Percentiles rank a stretch among this genome's conserved stretches.
Conservation (phyloP, 2,329 filamentous ascomycete species). For the Laburnicola sp. region DNA sequence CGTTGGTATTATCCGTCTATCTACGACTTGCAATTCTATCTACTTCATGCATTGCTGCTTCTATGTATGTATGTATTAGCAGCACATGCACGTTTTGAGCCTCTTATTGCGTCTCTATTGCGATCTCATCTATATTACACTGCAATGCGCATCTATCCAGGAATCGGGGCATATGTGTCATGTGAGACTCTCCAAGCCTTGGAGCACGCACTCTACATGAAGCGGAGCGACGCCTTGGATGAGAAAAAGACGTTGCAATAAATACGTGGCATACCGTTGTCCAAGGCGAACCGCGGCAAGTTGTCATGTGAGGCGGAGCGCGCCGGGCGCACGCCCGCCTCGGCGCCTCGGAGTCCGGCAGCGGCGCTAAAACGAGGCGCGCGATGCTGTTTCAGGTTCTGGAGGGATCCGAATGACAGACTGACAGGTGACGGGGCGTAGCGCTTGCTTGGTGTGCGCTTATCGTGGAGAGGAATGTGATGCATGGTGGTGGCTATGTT, state of each 20-base stretch:
- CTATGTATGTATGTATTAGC: neutral
- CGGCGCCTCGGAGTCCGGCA: slow-evolving; percentile 2
- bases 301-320: neutral
- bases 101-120: no score
- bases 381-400: neutral
- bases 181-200: neutral
- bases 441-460: no score
- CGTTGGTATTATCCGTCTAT: neutral
- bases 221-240: neutral
- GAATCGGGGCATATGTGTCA: neutral
- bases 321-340: neutral
- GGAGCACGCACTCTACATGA: neutral
- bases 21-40: neutral
- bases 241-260: no score
- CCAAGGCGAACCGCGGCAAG: slow-evolving; percentile 5
- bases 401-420: neutral
- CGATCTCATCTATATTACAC: no score
- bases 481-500: no score
- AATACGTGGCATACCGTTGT: neutral
- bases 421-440: no score
- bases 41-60: slow-evolving; percentile 4
- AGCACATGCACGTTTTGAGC: neutral
- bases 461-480: no score
- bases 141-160: no score
- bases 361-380: neutral